Evolutionary conservation across 2,329 filamentous ascomycete genomes (phyloP).

Genomic region (Pseudocercospora cruenta): DNA sequence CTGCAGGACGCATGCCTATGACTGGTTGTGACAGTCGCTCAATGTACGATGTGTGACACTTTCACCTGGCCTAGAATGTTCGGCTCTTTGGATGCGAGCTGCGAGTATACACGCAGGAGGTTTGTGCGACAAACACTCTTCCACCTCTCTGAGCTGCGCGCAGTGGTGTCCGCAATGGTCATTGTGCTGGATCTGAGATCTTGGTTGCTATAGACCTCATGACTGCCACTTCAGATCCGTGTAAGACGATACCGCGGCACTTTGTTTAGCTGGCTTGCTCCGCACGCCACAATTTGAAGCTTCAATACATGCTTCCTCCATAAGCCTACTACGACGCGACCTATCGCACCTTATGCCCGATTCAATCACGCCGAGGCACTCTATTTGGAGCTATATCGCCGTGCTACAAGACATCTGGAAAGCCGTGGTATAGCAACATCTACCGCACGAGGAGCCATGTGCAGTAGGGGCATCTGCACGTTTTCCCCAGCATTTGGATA

Average conservation of each 20-base stretch:
- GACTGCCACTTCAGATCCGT: background rate
- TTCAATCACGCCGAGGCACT: background rate
- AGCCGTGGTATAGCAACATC: background rate
- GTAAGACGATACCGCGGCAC: background rate
- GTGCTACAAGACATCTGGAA: background rate
- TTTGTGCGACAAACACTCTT: no score
- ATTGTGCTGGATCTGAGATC: conserved; percentile 37
- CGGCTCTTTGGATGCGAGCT: no score
- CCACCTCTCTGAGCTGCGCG: no score
- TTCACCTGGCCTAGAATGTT: no score
- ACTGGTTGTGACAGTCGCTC: no score
- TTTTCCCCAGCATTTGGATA: background rate
- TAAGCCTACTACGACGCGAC: background rate
- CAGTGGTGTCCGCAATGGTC: conserved; percentile 35
- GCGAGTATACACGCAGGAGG: no score
- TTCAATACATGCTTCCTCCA: conserved; percentile 4
- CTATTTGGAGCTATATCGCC: background rate
- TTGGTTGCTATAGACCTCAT: background rate
- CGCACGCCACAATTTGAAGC: conserved; percentile 4
- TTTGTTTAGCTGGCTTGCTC: background rate
- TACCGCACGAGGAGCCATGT: background rate
- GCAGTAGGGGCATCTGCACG: background rate
- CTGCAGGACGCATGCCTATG: no score
- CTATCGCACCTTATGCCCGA: background rate
- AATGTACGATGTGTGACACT: no score